Conservation (phyloP, 75 land plant species). For the Larix kaempferi region DNA sequence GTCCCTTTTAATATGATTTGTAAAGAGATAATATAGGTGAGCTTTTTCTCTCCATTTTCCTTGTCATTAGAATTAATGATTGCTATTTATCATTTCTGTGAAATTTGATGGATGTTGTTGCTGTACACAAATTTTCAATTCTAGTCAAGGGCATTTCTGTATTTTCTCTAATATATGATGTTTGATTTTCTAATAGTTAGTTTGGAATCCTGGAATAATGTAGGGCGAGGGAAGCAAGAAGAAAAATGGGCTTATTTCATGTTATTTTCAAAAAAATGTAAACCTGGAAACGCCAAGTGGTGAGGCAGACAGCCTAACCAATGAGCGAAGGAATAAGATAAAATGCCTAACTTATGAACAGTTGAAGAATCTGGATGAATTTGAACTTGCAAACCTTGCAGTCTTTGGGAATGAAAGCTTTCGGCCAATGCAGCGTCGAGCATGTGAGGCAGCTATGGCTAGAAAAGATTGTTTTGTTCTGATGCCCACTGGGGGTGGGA, state of each 20-base stretch:
- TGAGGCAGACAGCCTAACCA: constrained; percentile 1
- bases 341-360: constrained; percentile 50
- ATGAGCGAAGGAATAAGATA: not conserved
- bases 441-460: constrained; percentile 61
- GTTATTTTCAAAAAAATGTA: not conserved
- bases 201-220: not conserved
- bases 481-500: constrained; percentile 94
- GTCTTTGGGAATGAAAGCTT: constrained; percentile 70
- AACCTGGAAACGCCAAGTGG: not conserved
- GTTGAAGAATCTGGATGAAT: constrained; percentile 57
- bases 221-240: not conserved
- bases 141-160: not conserved
- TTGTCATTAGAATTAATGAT: not conserved
- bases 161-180: not conserved
- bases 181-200: not conserved
- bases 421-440: constrained; percentile 67
- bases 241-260: not conserved
- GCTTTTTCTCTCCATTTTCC: not conserved
- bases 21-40: not conserved
- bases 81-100: not conserved
- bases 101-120: not conserved
- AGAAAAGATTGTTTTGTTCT: constrained; percentile 77
- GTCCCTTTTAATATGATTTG: too few relatives aligned
- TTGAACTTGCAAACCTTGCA: constrained; percentile 71
- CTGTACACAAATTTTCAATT: not conserved